Evolutionary conservation across 345 rosid genomes (phyloP).

Genomic region (Gossypium australe): DNA sequence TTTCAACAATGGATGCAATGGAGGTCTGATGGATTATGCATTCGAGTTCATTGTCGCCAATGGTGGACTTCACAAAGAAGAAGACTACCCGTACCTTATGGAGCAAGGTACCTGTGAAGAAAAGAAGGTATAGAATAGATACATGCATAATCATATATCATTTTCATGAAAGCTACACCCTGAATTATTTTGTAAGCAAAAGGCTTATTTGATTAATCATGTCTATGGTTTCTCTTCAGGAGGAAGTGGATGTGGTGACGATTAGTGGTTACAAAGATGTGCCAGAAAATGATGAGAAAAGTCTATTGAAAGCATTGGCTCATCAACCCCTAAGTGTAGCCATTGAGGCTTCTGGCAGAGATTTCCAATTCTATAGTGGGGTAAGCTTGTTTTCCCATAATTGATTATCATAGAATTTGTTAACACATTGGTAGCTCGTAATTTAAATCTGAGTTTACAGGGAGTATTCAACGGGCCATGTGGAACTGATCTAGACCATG

Average conservation of each 20-base stretch:
- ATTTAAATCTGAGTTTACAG: conserved; percentile 26
- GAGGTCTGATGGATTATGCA: conserved; percentile 62
- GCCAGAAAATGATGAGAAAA: conserved; percentile 37
- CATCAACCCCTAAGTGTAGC: conserved; percentile 56
- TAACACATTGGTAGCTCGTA: neutral
- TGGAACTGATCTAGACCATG: conserved; percentile 60
- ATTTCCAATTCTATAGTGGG: conserved; percentile 60
- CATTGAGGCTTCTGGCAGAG: conserved; percentile 52
- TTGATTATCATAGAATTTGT: neutral
- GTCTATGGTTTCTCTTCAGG: conserved; percentile 21
- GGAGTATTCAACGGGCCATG: conserved; percentile 73
- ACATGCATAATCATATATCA: neutral
- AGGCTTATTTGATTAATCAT: neutral
- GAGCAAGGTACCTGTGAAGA: conserved; percentile 53
- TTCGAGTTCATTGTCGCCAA: conserved; percentile 37
- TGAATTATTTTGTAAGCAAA: neutral
- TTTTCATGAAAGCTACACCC: neutral
- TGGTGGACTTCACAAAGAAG: conserved; percentile 58
- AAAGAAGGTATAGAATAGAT: conserved; percentile 27
- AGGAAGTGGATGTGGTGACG: conserved; percentile 32
- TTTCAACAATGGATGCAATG: conserved; percentile 52
- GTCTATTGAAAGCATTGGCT: conserved; percentile 50
- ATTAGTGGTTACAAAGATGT: conserved; percentile 53
- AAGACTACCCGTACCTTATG: conserved; percentile 64
- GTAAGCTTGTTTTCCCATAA: conserved; percentile 21